Base-by-base conservation (phyloP, 306 rosid species). In the Carpinus fangiana region DNA sequence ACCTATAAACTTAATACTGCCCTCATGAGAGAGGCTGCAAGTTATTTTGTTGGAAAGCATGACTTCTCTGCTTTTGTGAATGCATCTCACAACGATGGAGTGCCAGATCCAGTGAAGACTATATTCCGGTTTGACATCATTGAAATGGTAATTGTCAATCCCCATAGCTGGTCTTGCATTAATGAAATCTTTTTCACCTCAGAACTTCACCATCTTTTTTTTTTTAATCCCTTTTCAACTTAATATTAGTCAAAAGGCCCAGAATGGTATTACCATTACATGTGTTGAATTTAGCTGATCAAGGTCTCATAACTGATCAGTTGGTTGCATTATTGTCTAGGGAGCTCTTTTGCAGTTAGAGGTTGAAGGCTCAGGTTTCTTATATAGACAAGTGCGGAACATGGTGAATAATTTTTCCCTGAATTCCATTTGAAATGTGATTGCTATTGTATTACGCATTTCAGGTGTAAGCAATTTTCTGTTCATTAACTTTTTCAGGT, bases 281-380 rank as follows among this genome's bases (percentile, higher is more conserved):
- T 34, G 43, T 62, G 17, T 64, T 64, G 70, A 64, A 64, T 64
- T 36, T 7, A 34, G 47, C 46, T 78, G 48, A 52, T 18, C 14
- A 70, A 80, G 46, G 56, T 73, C 57, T 60, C 47, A 56, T 45
- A 31, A 43, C 72, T 80, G 59, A 75, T 76, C 60, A 26, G 38
- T 75, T 82, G 66, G 17, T 55, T 69, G 56, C 76, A 66, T 41
- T 53, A 77, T 79, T 74, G 12, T 69, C 31, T 75, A 89, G 92
- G 92, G 90, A 75, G 23, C 82, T 62, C 90, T 89, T 57, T 46
- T 86, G 54, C 90, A 66, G 81, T 73, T 89, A 52, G 88, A 95
- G 87, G 97, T 95, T 72, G 98, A 95, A 84, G 98, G 98, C 65
- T 86, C 98, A 0, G 98, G 98, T 57, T 95, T 95, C 86, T 82